phyloP scores from a whole-genome alignment of 495 filamentous ascomycete species.

The Penicillium canescens region DNA sequence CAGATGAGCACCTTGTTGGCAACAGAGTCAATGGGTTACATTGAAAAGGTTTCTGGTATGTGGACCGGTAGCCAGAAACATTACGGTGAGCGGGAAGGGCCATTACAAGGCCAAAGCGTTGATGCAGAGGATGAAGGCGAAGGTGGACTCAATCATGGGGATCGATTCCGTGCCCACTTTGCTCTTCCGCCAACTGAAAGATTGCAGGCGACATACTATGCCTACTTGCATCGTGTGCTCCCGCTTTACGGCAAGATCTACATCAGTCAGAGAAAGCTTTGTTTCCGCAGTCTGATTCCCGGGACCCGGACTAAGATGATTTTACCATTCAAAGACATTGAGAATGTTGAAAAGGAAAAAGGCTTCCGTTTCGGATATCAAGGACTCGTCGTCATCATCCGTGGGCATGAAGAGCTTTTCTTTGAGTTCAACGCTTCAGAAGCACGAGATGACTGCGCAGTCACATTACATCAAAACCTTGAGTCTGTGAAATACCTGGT shows the following conservation, averaged over 20 bases:
- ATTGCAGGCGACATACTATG: constrained; percentile 90
- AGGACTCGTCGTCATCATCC: constrained; percentile 86
- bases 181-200: constrained; percentile 80
- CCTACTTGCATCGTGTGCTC: constrained; percentile 80
- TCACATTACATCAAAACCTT: constrained; percentile 74
- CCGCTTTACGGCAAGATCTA: constrained; percentile 98
- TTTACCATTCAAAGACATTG: constrained; percentile 85
- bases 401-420: constrained; percentile 94
- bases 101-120: constrained; percentile 60
- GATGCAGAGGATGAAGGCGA: constrained; percentile 64
- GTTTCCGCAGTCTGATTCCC: constrained; percentile 87
- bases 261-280: constrained; percentile 85
- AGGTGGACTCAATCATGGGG: constrained; percentile 58
- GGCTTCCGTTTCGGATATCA: constrained; percentile 92
- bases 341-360: constrained; percentile 93
- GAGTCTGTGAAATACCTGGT: constrained; percentile 71
- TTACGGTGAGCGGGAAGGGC: constrained; percentile 74
- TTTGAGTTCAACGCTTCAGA: constrained; percentile 85
- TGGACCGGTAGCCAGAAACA: constrained; percentile 90
- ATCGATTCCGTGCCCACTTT: constrained; percentile 88
- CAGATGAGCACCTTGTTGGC: constrained; percentile 85
- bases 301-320: constrained; percentile 94
- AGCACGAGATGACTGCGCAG: constrained; percentile 81
- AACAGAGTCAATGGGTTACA: constrained; percentile 94
- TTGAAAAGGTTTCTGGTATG: constrained; percentile 97